Conservation (phyloP, 2,329 filamentous ascomycete genomes). For the Meredithiella fracta region DNA sequence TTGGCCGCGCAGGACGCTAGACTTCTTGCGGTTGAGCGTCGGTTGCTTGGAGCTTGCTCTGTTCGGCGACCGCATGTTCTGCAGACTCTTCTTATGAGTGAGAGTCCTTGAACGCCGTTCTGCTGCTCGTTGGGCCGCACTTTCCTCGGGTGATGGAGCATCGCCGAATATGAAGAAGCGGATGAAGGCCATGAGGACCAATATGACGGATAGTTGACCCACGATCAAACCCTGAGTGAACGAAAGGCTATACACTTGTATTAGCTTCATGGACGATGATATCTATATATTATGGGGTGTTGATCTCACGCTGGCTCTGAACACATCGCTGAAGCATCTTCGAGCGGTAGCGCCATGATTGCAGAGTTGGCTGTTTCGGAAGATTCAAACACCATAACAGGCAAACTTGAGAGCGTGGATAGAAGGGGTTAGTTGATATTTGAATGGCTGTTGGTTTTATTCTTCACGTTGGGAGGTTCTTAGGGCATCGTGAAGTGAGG, state of each 20-base stretch:
- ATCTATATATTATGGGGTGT: background rate
- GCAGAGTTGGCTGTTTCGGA: constrained; percentile 5
- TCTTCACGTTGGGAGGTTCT: background rate
- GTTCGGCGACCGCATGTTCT: constrained; percentile 37
- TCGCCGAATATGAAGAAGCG: constrained; percentile 99
- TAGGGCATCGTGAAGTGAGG: background rate
- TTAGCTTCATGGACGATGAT: constrained; percentile 1
- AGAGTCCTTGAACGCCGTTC: constrained; percentile 58
- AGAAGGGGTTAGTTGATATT: background rate
- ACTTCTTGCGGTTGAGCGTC: constrained; percentile 46
- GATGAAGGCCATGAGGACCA: constrained; percentile 87
- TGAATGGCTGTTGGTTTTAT: background rate
- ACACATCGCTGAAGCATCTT: constrained; percentile 16
- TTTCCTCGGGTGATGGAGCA: constrained; percentile 65
- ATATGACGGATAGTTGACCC: constrained; percentile 79
- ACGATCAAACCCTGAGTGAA: constrained; percentile 90
- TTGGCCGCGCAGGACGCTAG: constrained; percentile 54
- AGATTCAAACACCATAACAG: constrained; percentile 9
- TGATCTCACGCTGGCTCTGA: constrained; percentile 33
- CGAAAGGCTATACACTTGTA: constrained; percentile 42
- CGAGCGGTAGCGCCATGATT: constrained; percentile 12
- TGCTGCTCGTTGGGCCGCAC: constrained; percentile 57
- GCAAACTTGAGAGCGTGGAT: background rate
- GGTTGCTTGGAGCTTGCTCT: constrained; percentile 15
- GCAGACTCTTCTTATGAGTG: constrained; percentile 58